phyloP scores from a whole-genome alignment of 129 eudicot genomes.

The carrot (Daucus carota) region DNA sequence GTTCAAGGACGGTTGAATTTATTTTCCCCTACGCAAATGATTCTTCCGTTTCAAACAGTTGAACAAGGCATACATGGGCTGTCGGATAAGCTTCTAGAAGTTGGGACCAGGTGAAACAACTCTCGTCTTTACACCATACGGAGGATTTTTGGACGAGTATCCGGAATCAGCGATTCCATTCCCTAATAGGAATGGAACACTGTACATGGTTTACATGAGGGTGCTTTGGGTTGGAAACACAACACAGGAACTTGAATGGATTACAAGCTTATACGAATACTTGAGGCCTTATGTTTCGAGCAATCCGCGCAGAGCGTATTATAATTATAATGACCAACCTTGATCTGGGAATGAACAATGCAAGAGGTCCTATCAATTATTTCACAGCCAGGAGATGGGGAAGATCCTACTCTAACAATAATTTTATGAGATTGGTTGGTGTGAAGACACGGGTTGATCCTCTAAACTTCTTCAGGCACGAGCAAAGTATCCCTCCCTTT shows the following conservation, averaged over 20 bases:
- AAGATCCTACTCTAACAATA: constrained; percentile 15
- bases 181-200: constrained; percentile 9
- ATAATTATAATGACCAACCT: constrained; percentile 24
- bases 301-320: constrained; percentile 19
- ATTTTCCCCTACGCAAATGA: constrained; percentile 12
- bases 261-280: neutral
- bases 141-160: constrained; percentile 12
- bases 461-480: constrained; percentile 15
- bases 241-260: constrained; percentile 8
- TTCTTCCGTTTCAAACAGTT: constrained; percentile 18
- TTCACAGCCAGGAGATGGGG: constrained; percentile 14
- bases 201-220: constrained; percentile 13
- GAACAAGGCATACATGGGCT: constrained; percentile 15
- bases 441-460: constrained; percentile 23
- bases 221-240: neutral
- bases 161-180: constrained; percentile 15
- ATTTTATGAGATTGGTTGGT: constrained; percentile 21
- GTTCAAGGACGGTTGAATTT: no score
- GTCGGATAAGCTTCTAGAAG: constrained; percentile 14
- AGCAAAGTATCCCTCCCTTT: constrained; percentile 25
- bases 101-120: neutral
- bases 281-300: constrained; percentile 19
- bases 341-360: constrained; percentile 20
- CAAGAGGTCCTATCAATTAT: neutral
- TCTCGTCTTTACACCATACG: constrained; percentile 5